A percentile compares a stretch with the other conserved stretches of the same genome.
Conservation (phyloP, 805 yeast species). For the Candida morakotiae region DNA sequence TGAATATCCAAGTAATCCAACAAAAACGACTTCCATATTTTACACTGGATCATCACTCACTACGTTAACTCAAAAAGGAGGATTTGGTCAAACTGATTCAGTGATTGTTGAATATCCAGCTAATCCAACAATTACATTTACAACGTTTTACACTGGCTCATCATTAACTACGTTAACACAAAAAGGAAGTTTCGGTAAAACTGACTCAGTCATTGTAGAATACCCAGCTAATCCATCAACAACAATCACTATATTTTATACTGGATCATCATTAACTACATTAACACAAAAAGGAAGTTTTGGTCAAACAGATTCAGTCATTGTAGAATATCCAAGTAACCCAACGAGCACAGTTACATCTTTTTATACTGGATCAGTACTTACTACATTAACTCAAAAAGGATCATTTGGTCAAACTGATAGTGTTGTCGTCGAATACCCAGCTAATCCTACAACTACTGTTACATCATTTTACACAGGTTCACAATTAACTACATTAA, state of each 20-base stretch:
- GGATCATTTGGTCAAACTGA: conserved; percentile 9
- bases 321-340: conserved; percentile 11
- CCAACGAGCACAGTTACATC: conserved; percentile 10
- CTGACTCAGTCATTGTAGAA: conserved; percentile 1
- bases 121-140: conserved; percentile 1
- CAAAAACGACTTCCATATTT: background rate
- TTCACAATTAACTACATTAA: background rate
- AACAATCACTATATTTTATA: conserved; percentile 1
- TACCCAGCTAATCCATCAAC: conserved; percentile 2
- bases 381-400: conserved; percentile 9
- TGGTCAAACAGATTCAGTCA: conserved; percentile 8
- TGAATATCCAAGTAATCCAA: background rate
- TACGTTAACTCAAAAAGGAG: background rate
- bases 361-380: conserved; percentile 11
- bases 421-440: conserved; percentile 12
- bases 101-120: background rate
- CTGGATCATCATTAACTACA: conserved; percentile 1
- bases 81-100: background rate
- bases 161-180: background rate
- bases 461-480: conserved; percentile 2
- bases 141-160: conserved; percentile 1
- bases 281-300: background rate
- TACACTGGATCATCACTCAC: background rate
- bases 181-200: background rate
- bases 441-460: conserved; percentile 11